These are phyloP conservation scores for Chrysosphaeria jannelii DNA, from an alignment of 2,329 filamentous ascomycete species.

Conservation along the genomic window DNA sequence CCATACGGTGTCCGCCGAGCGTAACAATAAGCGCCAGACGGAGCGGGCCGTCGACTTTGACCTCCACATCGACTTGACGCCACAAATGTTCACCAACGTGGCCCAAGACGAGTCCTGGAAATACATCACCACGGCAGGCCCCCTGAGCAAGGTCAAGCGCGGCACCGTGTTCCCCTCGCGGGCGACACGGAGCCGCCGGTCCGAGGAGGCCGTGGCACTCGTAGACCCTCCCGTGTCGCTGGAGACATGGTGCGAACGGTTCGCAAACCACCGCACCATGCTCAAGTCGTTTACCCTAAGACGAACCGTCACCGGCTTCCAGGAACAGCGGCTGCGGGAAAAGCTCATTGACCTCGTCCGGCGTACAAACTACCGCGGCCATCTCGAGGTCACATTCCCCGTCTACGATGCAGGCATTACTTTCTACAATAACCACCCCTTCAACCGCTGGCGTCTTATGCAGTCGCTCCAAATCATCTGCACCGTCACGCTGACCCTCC, in stretches of 20 bases:
- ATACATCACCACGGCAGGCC: constrained; percentile 19
- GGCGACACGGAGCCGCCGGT: constrained; percentile 7
- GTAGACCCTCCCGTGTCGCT: constrained; percentile 7
- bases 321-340: constrained; percentile 19
- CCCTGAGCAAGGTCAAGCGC: constrained; percentile 29
- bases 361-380: constrained; percentile 35
- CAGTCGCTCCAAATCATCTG: constrained; percentile 33
- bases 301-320: constrained; percentile 26
- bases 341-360: constrained; percentile 26
- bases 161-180: constrained; percentile 26
- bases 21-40: constrained; percentile 16
- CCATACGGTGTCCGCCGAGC: constrained; percentile 16
- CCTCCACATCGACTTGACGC: constrained; percentile 25
- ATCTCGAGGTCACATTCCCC: constrained; percentile 26
- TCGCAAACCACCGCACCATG: constrained; percentile 23
- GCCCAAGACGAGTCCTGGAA: constrained; percentile 12
- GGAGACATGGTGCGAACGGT: constrained; percentile 36
- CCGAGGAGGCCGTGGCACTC: background rate
- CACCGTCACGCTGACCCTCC: constrained; percentile 33
- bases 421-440: constrained; percentile 28
- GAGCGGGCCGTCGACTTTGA: constrained; percentile 25
- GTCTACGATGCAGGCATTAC: constrained; percentile 23
- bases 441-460: constrained; percentile 34
- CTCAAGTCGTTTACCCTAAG: constrained; percentile 25
- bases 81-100: constrained; percentile 20